Percentiles rank a stretch among this genome's conserved stretches.
These are phyloP conservation scores for Populus alba DNA, from an alignment of 345 rosid genomes.

Conservation along the genomic window DNA sequence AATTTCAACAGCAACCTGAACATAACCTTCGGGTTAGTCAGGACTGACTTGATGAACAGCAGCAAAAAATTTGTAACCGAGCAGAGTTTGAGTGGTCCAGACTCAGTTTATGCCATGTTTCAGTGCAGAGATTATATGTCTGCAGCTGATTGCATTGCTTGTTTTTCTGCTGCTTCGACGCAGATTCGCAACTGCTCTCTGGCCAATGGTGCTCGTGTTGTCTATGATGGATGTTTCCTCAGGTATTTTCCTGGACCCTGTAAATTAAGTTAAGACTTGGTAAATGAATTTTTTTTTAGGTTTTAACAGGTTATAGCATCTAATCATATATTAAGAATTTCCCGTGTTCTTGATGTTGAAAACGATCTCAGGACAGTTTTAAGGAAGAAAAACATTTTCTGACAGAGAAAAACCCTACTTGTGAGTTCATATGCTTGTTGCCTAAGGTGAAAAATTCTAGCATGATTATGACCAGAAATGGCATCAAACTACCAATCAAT, in stretches of 20 bases:
- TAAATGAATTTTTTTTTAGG: neutral
- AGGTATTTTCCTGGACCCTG: conserved; percentile 22
- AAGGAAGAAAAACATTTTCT: too few species aligned
- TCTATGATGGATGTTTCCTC: conserved; percentile 46
- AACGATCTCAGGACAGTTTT: too few species aligned
- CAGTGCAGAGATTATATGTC: conserved; percentile 46
- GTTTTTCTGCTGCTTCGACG: conserved; percentile 29
- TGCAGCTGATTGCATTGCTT: conserved; percentile 30
- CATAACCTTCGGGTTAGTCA: conserved; percentile 18
- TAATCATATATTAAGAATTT: neutral
- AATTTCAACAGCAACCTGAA: conserved; percentile 37
- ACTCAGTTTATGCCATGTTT: conserved; percentile 17
- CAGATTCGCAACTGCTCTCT: conserved; percentile 34
- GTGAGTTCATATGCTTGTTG: too few species aligned
- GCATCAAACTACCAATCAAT: too few species aligned
- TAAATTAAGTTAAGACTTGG: too few species aligned
- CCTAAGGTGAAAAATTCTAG: too few species aligned
- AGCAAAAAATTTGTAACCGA: conserved; percentile 28
- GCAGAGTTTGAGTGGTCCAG: conserved; percentile 17
- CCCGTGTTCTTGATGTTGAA: too few species aligned
- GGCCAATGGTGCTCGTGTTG: conserved; percentile 46
- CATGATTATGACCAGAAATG: too few species aligned
- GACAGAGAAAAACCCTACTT: too few species aligned
- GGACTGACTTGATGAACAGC: conserved; percentile 13
- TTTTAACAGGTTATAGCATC: neutral